A percentile compares a stretch with the other conserved stretches of the same genome.
These are phyloP conservation scores for Colletotrichum cordylinicola DNA, from an alignment of 2,329 filamentous ascomycete genomes.

Conservation along the genomic window DNA sequence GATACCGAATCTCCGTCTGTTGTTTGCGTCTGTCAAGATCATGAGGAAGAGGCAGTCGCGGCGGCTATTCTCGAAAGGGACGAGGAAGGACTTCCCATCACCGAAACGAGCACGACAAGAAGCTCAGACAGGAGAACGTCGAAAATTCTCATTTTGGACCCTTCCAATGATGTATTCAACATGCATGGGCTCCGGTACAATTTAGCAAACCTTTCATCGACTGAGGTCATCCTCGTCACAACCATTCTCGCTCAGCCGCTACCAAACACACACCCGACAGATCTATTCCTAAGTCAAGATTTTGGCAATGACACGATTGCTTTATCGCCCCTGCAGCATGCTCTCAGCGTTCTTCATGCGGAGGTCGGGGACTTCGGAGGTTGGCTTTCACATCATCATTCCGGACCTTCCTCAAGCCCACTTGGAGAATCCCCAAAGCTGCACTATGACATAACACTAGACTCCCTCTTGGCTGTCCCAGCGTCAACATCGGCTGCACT, in stretches of 20 bases:
- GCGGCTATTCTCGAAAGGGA: neutral
- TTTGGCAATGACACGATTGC: accelerated
- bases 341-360: neutral
- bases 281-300: neutral
- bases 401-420: neutral
- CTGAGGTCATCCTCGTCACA: neutral
- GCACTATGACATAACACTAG: neutral
- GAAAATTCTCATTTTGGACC: neutral
- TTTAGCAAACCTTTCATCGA: neutral
- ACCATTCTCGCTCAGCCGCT: neutral
- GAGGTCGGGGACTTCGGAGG: neutral
- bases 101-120: neutral
- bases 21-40: neutral
- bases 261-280: neutral
- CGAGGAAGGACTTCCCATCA: neutral
- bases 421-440: neutral
- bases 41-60: neutral
- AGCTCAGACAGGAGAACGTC: neutral
- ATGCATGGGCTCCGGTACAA: neutral
- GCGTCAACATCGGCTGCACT: neutral
- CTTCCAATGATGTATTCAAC: neutral
- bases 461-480: accelerated
- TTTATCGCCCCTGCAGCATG: accelerated
- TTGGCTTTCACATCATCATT: neutral
- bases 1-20: neutral